Percentiles rank a stretch among this genome's conserved stretches.
Conservation (phyloP, 768 basidiomycete species). For the Mycena galericulata region DNA sequence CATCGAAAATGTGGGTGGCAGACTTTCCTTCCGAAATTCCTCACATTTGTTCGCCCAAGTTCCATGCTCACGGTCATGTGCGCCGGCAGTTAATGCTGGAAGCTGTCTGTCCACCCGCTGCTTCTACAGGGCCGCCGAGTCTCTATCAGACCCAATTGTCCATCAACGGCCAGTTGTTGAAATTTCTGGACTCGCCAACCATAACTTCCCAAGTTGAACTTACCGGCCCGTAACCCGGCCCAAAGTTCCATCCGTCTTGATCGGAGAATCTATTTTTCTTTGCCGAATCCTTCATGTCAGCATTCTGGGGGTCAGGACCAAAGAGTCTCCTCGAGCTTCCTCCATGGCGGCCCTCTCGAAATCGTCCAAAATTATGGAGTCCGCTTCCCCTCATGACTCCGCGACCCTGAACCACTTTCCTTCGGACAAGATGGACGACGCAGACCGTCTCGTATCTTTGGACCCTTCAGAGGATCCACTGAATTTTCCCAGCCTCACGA, state of each 20-base stretch:
- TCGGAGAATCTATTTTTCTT: too few species aligned
- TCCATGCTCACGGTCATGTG: constrained; percentile 10
- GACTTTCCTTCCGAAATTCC: neutral
- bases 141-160: too few species aligned
- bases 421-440: too few species aligned
- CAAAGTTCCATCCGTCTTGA: too few species aligned
- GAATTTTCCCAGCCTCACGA: constrained; percentile 50
- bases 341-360: neutral
- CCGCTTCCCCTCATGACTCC: neutral
- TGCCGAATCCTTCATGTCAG: neutral
- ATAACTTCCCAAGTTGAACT: too few species aligned
- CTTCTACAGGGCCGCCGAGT: too few species aligned
- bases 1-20: too few species aligned
- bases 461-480: constrained; percentile 58
- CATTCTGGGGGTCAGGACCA: neutral
- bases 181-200: too few species aligned
- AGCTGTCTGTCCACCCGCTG: too few species aligned
- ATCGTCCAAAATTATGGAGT: neutral
- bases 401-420: neutral
- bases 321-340: neutral
- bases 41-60: neutral
- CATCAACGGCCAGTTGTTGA: too few species aligned
- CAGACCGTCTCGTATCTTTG: constrained; percentile 46
- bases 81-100: too few species aligned
- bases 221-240: too few species aligned